Evolutionary conservation across 148 eudicot species (phyloP).

Genomic region (Fallopia convolvulus): DNA sequence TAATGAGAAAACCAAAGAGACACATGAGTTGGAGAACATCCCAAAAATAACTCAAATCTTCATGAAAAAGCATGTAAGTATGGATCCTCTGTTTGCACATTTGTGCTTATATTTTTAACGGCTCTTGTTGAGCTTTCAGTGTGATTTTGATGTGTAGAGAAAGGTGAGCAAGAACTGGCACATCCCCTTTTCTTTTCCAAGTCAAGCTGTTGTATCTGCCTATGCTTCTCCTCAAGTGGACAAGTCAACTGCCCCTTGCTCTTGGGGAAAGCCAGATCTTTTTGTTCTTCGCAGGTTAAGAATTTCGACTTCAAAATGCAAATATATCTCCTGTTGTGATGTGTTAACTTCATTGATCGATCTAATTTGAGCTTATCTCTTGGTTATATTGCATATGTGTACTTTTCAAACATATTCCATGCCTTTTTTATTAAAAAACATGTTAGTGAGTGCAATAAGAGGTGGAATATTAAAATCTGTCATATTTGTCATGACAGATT

Average conservation of each 20-base stretch:
- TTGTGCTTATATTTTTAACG: constrained; percentile 7
- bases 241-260: constrained; percentile 82
- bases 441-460: not conserved
- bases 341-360: not conserved
- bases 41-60: constrained; percentile 42
- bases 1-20: constrained; percentile 19
- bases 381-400: not conserved
- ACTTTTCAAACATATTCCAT: not conserved
- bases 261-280: constrained; percentile 97
- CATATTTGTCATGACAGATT: constrained; percentile 37
- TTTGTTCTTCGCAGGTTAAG: constrained; percentile 83
- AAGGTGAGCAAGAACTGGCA: constrained; percentile 99
- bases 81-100: constrained; percentile 6
- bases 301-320: not conserved
- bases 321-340: not conserved
- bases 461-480: not conserved
- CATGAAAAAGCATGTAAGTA: constrained; percentile 86
- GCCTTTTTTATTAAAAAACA: not conserved
- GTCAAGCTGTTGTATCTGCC: constrained; percentile 72
- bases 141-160: constrained; percentile 50
- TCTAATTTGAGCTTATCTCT: not conserved
- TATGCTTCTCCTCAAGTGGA: constrained; percentile 88
- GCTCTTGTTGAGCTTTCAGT: constrained; percentile 7
- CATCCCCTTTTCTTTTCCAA: constrained; percentile 75
- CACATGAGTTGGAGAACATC: constrained; percentile 20